Evolutionary conservation across 2,329 filamentous ascomycete species (phyloP), one percentile per base, ranked within the genome.

Genomic region (Cordyceps fumosorosea): DNA sequence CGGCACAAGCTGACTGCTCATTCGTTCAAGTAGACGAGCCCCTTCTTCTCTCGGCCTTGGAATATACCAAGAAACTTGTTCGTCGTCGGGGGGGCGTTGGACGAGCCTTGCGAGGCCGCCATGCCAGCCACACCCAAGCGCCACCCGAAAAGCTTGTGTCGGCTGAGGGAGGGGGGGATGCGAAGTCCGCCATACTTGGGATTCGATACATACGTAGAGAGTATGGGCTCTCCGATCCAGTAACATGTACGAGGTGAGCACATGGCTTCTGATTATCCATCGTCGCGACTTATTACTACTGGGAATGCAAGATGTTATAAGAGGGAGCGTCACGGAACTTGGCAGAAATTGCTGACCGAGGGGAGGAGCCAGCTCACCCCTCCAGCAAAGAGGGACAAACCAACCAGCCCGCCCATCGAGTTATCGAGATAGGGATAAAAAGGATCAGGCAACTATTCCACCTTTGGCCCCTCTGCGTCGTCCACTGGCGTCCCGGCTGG

Each of bases 371-470:
- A 42, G 5, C 10, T 42, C 16, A 11, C 37, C 10, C 11, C 10
- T 42, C 10, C 37, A 26, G 12, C 37, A 44, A 22, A 56, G 18
- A 12, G n/a, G n/a, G n/a, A n/a, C n/a, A n/a, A n/a, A 12, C 14
- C n/a, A 42, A 29, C 8, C 52, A 47, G n/a, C 26, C 55, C 44
- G 55, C 14, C 55, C 14, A 57, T 57, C 44, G 55, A 51, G 45
- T 40, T 50, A 26, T 11, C 20, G 7, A 26, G 22, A 29, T 40
- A 40, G 37, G 29, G 29, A 32, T 32, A 18, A n/a, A 34, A n/a
- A n/a, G 32, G 22, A 58, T 58, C 56, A 58, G 56, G 45, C 56
- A 51, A 58, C 47, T 7, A 29, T 50, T 11, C 56, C 56, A 42
- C 56, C 42, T 58, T 42, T 29, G 18, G 20, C 18, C n/a, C n/a